Base-by-base conservation (phyloP, 2,329 filamentous ascomycete species). In the Gnomoniopsis sp. region DNA sequence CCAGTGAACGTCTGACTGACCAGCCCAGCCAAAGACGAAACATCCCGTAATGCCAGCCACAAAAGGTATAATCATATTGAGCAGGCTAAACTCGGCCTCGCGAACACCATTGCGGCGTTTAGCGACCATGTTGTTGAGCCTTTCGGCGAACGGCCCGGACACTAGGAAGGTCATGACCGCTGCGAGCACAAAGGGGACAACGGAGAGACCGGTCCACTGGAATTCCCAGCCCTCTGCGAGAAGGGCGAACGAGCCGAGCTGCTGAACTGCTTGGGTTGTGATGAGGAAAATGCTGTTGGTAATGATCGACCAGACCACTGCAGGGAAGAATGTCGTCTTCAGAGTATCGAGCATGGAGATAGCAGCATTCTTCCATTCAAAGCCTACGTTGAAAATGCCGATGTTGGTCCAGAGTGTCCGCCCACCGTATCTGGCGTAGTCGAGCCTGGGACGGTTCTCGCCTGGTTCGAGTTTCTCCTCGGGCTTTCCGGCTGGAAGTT, bases 31-130 rank as follows among this genome's bases (percentile, higher is more conserved):
- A 47, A 73, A 73, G 38, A 72, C 41, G 50, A 73, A 69, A 30
- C 64, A 64, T 11, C 70, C 70, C 2, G 64, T 61, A 7, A 73
- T 60, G 19, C 68, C 70, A 1, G 64, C 48, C 14, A 65, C 22
- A 17, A 72, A 62, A 1, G 71, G 71, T 23, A 72, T 47, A 2
- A 68, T 56, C n/a, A 73, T 55, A 44, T 69, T 70, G 19, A 66
- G 63, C 12, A 73, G 68, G 47, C 68, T 69, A 51, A 70, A 67
- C 61, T 74, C 72, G 12, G 72, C 66, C 61, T 72, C 67, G 23
- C 71, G 68, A 1, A 55, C 44, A 51, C 64, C 65, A 47, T 64
- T 64, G 50, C 64, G 67, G 59, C 64, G 65, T 19, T 62, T 64
- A n/a, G 71, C 69, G 8, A 71, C 61, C 7, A 60, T 59, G 22